Base-by-base conservation (phyloP, 148 eudicot genomes). In the Rhododendron henanense region DNA sequence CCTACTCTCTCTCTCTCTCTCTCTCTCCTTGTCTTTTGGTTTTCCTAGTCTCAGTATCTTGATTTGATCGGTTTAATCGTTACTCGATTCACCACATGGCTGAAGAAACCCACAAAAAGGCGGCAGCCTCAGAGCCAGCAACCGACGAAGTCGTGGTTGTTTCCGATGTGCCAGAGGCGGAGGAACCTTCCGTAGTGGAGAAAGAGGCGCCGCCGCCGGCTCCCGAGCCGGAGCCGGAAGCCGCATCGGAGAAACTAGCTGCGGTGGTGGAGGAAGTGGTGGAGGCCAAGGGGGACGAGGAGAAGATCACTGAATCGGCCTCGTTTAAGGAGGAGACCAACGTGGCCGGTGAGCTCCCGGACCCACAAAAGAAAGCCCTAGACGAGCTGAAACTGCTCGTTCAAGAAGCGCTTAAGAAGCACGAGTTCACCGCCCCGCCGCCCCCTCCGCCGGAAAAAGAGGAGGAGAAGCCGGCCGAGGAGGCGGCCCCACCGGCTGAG, bases 271-370 rank as follows among this genome's bases (percentile, higher is more conserved):
- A 28, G 11, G 90, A 45, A 75, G 84, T 82, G 65, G 83, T 81
- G 4, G 81, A 41, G 35, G 82, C 81, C 0, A 74, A 81, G 2
- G 50, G 10, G 11, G 90, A 82, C 18, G 85, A 89, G 85, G 82
- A 88, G 82, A 93, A 90, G 88, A 85, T 91, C 3, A 51, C 86
- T 13, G 92, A 90, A 65, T 88, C 89, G 18, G 87, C 83, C 18
- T 92, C 94, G 15, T 95, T 95, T 14, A 93, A 96, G 90, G 98
- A 96, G 83, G 98, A 96, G 87, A 93, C 93, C 65, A 96, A 96
- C 79, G 94, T 94, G 2, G 94, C 88, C 3, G 87, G 87, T 33
- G 96, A 95, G 45, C 94, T 95, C 25, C 94, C 95, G 18, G 95
- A 96, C 77, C 78, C 90, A 4, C 93, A 96, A 33, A 91, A 93